phyloP scores from a whole-genome alignment of 106 monocot species.

The Vanilla planifolia region DNA sequence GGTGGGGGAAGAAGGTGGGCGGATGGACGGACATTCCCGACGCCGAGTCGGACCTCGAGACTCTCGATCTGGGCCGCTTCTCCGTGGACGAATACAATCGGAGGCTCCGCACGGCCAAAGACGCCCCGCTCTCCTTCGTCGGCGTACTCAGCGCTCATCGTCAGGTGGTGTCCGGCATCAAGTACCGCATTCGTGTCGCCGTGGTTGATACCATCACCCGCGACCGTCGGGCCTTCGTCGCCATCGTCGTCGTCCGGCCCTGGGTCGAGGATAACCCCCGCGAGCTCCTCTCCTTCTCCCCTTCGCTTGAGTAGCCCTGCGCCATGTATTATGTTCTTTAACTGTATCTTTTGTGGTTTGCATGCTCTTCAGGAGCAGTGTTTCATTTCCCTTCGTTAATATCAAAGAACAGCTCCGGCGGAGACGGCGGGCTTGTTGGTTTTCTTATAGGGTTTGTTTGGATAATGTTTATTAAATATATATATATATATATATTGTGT shows the following conservation, averaged over 20 bases:
- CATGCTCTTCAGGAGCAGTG: no score
- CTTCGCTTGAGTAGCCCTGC: background rate
- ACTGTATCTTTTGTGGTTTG: no score
- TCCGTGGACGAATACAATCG: slow-evolving; percentile 38
- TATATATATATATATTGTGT: no score
- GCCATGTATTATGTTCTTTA: no score
- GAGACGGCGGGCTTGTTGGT: no score
- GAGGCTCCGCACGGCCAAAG: background rate
- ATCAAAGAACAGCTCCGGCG: no score
- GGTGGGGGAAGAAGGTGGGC: slow-evolving; percentile 15
- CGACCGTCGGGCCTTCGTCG: slow-evolving; percentile 22
- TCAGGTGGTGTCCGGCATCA: slow-evolving; percentile 39
- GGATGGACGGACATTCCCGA: slow-evolving; percentile 18
- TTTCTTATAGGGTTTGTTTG: no score
- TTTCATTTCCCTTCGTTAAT: no score
- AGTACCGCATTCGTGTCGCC: slow-evolving; percentile 27
- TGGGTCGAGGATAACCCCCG: slow-evolving; percentile 17
- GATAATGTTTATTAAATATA: no score
- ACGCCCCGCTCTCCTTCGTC: slow-evolving; percentile 13
- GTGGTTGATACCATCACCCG: background rate
- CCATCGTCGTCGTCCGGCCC: slow-evolving; percentile 41
- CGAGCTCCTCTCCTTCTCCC: slow-evolving; percentile 35
- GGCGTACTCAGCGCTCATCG: slow-evolving; percentile 20
- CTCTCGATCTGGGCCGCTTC: slow-evolving; percentile 34
- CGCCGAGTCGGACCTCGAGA: slow-evolving; percentile 26